These are phyloP conservation scores for Gillenia trifoliata DNA, from an alignment of 306 rosid genomes.

Conservation along the genomic window DNA sequence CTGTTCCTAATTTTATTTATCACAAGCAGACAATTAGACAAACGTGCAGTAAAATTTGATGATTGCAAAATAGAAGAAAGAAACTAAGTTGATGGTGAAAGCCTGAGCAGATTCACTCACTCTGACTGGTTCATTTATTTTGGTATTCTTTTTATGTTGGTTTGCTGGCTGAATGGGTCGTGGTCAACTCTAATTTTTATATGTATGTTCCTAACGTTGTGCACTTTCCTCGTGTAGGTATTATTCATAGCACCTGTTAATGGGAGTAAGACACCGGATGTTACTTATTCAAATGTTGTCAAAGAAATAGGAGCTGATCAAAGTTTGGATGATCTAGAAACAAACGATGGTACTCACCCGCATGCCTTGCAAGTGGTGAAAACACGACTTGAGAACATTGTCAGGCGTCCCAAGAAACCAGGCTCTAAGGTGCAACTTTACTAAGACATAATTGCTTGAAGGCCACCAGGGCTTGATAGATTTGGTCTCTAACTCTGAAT, in stretches of 20 bases:
- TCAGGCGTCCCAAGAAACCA: constrained; percentile 54
- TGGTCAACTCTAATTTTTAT: neutral
- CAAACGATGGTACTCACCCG: constrained; percentile 21
- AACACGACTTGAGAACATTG: constrained; percentile 53
- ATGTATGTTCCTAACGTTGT: constrained; percentile 3
- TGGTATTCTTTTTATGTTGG: neutral
- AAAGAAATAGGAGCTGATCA: constrained; percentile 34
- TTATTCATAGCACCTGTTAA: constrained; percentile 67
- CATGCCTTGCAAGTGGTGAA: constrained; percentile 37
- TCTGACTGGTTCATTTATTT: neutral
- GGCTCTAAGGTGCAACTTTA: constrained; percentile 66
- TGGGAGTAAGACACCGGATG: constrained; percentile 29
- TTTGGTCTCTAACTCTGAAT: constrained; percentile 1
- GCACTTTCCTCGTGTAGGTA: constrained; percentile 47
- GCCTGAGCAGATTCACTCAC: neutral
- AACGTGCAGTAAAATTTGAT: neutral
- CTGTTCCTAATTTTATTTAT: neutral
- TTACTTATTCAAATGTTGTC: constrained; percentile 22
- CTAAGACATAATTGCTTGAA: constrained; percentile 1
- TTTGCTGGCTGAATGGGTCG: neutral
- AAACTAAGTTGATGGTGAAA: neutral
- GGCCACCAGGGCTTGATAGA: neutral
- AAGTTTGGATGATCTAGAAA: constrained; percentile 40
- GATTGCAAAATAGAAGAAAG: neutral
- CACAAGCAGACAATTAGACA: neutral